Base-by-base conservation (phyloP, 2,329 filamentous ascomycete genomes). In the Aspergillus puulaauensis region DNA sequence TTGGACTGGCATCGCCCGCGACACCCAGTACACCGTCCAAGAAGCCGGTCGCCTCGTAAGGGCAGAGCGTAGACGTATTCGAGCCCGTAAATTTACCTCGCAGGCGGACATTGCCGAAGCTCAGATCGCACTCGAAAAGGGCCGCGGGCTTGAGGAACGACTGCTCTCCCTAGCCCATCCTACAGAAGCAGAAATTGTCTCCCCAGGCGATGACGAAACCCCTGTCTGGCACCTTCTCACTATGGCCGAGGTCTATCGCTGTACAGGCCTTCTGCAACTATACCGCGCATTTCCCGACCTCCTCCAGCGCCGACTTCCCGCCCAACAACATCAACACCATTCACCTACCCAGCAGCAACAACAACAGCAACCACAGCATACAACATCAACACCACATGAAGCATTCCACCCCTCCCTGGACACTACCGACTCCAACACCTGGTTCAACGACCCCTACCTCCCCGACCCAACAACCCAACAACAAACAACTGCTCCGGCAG, bases 241-340 rank as follows among this genome's bases (percentile, higher is more conserved):
- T 7, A 76, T 83, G 61, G 82, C 82, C 2, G 79, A 83, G 61
- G 78, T 80, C 2, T 83, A 83, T 59, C 79, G 82, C 35, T 80
- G 78, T 53, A 75, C 79, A 3, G 82, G 81, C 1, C 73, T 84
- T 4, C 70, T 84, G 46, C 81, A 85, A 61, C 66, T 85, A 19
- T 85, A 85, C 64, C 78, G 79, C 23, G 77, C 80, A 31, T 84
- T 83, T 56, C 82, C 82, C 3, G 78, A 80, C 31, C 70, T 82
- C 37, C 71, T 82, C 1, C 74, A 73, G n/a, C 75, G 74, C 35
- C 76, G 80, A 45, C 64, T 82, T 64, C 55, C 71, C 59, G 12
- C 52, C 15, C 53, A 63, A 23, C 47, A 46, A 43, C 9, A 46
- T 48, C 19, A 19, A 48, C 43, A 60, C 23, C 51, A 54, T 23